Percentiles rank a stretch among this genome's conserved stretches.
Conservation (phyloP, 2,329 filamentous ascomycete species). For the Proliferodiscus dingleyae region DNA sequence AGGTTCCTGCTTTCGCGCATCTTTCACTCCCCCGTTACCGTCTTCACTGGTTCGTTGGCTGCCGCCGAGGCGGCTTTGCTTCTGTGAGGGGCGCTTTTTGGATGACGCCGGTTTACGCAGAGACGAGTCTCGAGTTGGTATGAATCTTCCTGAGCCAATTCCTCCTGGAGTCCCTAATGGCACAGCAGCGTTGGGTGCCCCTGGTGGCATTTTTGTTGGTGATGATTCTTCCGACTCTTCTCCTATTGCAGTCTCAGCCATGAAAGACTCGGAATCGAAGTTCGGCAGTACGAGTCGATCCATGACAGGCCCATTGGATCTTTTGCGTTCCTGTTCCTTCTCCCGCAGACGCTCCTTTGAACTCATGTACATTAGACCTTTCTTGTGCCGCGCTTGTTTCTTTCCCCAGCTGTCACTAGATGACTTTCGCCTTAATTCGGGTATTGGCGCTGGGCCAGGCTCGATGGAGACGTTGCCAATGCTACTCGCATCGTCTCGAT, state of each 20-base stretch:
- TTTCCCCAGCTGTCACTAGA: slow-evolving; percentile 61
- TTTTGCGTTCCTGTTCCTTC: slow-evolving; percentile 57
- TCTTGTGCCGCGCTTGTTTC: slow-evolving; percentile 48
- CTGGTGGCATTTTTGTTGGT: slow-evolving; percentile 20
- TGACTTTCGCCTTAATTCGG: slow-evolving; percentile 47
- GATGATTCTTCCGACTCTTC: slow-evolving; percentile 42
- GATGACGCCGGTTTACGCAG: slow-evolving; percentile 51
- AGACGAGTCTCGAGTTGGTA: slow-evolving; percentile 66
- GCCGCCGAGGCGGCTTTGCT: slow-evolving; percentile 41
- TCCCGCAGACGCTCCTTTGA: slow-evolving; percentile 63
- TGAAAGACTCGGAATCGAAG: slow-evolving; percentile 30
- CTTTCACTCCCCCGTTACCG: slow-evolving; percentile 20
- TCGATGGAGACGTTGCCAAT: slow-evolving; percentile 63
- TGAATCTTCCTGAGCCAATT: slow-evolving; percentile 39
- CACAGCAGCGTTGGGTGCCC: slow-evolving; percentile 8
- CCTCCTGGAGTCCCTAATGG: slow-evolving; percentile 22
- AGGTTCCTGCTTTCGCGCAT: slow-evolving; percentile 19
- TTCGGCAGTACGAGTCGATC: slow-evolving; percentile 23
- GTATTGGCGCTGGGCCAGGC: slow-evolving; percentile 43
- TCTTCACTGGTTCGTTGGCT: slow-evolving; percentile 36
- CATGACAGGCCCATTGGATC: slow-evolving; percentile 38
- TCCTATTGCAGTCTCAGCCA: slow-evolving; percentile 34
- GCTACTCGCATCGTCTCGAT: slow-evolving; percentile 52
- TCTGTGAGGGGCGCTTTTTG: slow-evolving; percentile 49
- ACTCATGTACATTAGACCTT: slow-evolving; percentile 67